Percentiles rank a stretch among this genome's conserved stretches.
Conservation (phyloP, 2,329 filamentous ascomycete genomes). For the Claviceps monticola region DNA sequence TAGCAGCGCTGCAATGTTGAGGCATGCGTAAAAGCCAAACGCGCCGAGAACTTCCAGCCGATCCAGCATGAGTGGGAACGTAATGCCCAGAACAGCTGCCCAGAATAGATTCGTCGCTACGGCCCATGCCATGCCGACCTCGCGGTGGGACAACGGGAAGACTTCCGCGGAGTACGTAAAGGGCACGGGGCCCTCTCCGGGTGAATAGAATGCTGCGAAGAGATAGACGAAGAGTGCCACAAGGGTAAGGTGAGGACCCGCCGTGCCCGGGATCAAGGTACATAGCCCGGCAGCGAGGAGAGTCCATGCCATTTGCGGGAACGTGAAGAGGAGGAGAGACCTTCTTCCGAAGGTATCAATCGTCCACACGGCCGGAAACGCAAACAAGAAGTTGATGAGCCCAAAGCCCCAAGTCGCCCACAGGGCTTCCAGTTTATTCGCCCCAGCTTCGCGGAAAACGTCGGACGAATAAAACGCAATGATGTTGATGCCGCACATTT, state of each 20-base stretch:
- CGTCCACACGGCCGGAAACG: conserved; percentile 43
- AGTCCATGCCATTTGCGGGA: conserved; percentile 29
- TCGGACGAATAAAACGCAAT: conserved; percentile 64
- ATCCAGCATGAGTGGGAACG: conserved; percentile 43
- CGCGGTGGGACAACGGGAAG: conserved; percentile 55
- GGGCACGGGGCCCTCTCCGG: conserved; percentile 50
- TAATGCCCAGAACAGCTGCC: conserved; percentile 48
- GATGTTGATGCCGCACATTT: conserved; percentile 59
- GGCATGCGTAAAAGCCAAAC: conserved; percentile 40
- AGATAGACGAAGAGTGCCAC: conserved; percentile 44
- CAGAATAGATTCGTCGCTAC: conserved; percentile 52
- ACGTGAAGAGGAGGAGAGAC: conserved; percentile 30
- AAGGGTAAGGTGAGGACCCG: conserved; percentile 24
- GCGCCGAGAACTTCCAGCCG: conserved; percentile 31
- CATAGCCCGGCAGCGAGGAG: conserved; percentile 30
- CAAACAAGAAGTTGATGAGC: conserved; percentile 43
- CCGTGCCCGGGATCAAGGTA: conserved; percentile 31
- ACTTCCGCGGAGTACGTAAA: conserved; percentile 58
- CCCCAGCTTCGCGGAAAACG: conserved; percentile 44
- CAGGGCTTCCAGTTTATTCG: conserved; percentile 40
- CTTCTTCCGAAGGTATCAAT: conserved; percentile 45
- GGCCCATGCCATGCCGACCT: conserved; percentile 57
- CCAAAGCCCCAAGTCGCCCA: conserved; percentile 45
- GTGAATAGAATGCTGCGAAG: conserved; percentile 37
- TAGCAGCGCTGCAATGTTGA: conserved; percentile 39